phyloP scores from a whole-genome alignment of 1,284 basidiomycete genomes.

The Sporisorium reilianum region DNA sequence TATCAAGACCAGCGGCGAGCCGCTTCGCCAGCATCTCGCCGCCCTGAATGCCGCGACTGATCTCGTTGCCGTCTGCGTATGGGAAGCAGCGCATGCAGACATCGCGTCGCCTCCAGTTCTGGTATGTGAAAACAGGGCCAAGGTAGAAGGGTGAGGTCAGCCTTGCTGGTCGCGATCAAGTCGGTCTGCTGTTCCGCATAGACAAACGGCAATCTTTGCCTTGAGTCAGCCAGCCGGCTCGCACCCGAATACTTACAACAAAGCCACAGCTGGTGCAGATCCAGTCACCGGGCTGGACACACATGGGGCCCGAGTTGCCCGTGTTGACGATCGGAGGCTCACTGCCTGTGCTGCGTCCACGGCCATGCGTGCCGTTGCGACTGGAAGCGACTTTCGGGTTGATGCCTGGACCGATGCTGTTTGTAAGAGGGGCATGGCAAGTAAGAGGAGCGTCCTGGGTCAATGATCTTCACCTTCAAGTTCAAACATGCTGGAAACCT shows the following conservation, averaged over 20 bases:
- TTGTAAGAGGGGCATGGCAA: background rate
- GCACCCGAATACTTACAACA: conserved; percentile 38
- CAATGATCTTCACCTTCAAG: background rate
- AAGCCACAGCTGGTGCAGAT: conserved; percentile 79
- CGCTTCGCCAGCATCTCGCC: conserved; percentile 43
- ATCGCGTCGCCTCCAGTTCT: conserved; percentile 82
- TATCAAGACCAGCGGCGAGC: conserved; percentile 45
- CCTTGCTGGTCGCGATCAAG: background rate
- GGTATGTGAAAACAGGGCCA: background rate
- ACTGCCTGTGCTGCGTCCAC: conserved; percentile 24
- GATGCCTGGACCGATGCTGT: conserved; percentile 57
- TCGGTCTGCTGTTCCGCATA: background rate
- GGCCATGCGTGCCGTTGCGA: conserved; percentile 18
- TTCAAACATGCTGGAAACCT: background rate
- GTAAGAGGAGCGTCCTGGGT: background rate
- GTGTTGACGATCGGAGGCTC: conserved; percentile 78
- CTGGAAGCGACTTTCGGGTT: conserved; percentile 48
- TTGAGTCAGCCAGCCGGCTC: background rate
- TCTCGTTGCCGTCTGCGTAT: conserved; percentile 68
- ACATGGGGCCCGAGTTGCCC: conserved; percentile 85
- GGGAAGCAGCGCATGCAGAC: conserved; percentile 89
- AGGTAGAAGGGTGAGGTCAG: background rate
- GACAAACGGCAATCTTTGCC: background rate
- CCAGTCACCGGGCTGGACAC: conserved; percentile 90
- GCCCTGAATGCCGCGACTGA: conserved; percentile 35